Conservation (phyloP, 2,329 filamentous ascomycete genomes). For the Blumeria hordei region DNA sequence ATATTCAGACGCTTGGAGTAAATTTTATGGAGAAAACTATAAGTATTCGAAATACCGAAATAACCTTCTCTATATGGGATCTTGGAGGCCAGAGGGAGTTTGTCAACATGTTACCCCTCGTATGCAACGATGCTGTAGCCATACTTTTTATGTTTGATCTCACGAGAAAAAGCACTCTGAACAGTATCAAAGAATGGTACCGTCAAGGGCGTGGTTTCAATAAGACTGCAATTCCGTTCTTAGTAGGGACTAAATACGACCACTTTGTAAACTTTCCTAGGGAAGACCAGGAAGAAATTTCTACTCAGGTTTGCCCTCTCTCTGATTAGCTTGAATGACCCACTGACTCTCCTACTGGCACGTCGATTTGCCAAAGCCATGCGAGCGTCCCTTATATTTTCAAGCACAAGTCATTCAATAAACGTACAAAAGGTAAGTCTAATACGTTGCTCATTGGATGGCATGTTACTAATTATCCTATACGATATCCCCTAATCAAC, state of each 20-base stretch:
- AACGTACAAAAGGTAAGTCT: slow-evolving; percentile 81
- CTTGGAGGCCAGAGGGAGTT: slow-evolving; percentile 94
- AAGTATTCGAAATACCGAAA: slow-evolving; percentile 95
- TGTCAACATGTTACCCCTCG: slow-evolving; percentile 97
- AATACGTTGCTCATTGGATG: background rate
- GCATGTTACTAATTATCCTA: background rate
- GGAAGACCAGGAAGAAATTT: slow-evolving; percentile 96
- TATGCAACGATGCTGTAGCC: slow-evolving; percentile 95
- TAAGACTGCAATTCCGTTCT: slow-evolving; percentile 96
- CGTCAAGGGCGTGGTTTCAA: slow-evolving; percentile 94
- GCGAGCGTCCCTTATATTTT: slow-evolving; percentile 93
- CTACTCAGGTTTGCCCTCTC: slow-evolving; percentile 46
- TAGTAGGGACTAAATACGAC: slow-evolving; percentile 96
- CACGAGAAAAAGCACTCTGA: slow-evolving; percentile 90
- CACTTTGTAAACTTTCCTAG: slow-evolving; percentile 97
- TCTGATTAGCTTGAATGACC: slow-evolving; percentile 1
- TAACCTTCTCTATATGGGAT: slow-evolving; percentile 99
- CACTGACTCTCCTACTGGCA: slow-evolving; percentile 29
- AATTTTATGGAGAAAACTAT: slow-evolving; percentile 99
- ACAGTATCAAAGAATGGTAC: slow-evolving; percentile 99
- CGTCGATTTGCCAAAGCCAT: slow-evolving; percentile 94
- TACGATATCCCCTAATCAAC: background rate
- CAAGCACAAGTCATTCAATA: slow-evolving; percentile 96
- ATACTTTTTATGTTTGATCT: slow-evolving; percentile 99
- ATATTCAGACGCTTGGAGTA: slow-evolving; percentile 94